Evolutionary conservation across 2,329 filamentous ascomycete species (phyloP).

Genomic region (Xylaria sp.): DNA sequence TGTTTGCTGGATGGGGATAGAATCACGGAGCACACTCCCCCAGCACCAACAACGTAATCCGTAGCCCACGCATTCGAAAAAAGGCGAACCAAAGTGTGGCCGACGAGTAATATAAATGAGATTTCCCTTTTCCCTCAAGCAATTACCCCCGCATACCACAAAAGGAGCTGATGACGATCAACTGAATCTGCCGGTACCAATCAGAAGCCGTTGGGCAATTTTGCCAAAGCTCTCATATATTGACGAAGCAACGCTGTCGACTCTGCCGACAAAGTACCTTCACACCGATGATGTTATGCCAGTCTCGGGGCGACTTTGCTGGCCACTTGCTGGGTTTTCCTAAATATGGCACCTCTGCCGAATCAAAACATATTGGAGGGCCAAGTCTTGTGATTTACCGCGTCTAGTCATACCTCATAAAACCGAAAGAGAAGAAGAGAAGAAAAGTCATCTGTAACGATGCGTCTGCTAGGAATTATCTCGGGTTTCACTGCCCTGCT

Average conservation of each 20-base stretch:
- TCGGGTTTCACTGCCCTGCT: conserved; percentile 30
- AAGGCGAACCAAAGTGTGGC: background rate
- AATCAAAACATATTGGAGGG: background rate
- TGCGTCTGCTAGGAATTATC: conserved; percentile 32
- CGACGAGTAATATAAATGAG: conserved; percentile 32
- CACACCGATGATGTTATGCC: conserved; percentile 24
- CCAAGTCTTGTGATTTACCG: conserved; percentile 9
- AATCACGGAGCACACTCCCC: conserved; percentile 15
- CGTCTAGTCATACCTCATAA: conserved; percentile 2
- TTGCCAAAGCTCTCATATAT: conserved; percentile 33
- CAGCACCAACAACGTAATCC: background rate
- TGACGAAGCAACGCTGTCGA: conserved; percentile 27
- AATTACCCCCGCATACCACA: conserved; percentile 21
- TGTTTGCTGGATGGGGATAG: background rate
- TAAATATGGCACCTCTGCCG: conserved; percentile 32
- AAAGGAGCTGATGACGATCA: background rate
- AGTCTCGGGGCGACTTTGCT: background rate
- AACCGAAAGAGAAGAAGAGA: background rate
- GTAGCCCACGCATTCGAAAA: background rate
- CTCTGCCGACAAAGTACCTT: conserved; percentile 31
- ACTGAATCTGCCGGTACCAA: conserved; percentile 36
- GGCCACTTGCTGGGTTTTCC: background rate
- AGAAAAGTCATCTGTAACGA: conserved; percentile 5
- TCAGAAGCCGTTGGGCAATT: conserved; percentile 28
- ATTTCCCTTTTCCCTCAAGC: background rate